phyloP scores from a whole-genome alignment of 2,329 filamentous ascomycete species.

The Boeremia lycopersici region DNA sequence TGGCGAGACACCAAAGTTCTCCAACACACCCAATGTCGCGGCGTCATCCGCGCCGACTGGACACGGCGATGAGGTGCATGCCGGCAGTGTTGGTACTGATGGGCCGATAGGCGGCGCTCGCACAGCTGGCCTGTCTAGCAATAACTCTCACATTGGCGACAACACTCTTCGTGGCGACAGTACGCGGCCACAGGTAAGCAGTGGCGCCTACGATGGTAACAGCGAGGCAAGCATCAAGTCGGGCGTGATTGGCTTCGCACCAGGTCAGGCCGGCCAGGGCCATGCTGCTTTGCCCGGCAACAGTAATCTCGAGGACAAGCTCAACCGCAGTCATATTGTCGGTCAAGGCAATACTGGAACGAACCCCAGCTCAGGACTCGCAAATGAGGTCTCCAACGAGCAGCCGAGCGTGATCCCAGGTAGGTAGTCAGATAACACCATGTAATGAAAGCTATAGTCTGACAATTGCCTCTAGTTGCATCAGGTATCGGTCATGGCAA shows the following conservation, averaged over 20 bases:
- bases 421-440: slow-evolving; percentile 24
- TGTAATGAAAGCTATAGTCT: neutral
- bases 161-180: slow-evolving; percentile 2
- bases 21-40: slow-evolving; percentile 10
- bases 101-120: slow-evolving; percentile 7
- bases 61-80: neutral
- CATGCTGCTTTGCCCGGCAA: slow-evolving; percentile 35
- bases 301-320: slow-evolving; percentile 17
- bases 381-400: neutral
- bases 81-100: slow-evolving; percentile 8
- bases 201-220: slow-evolving; percentile 22
- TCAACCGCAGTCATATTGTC: slow-evolving; percentile 23
- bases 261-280: slow-evolving; percentile 21
- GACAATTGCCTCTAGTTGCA: neutral
- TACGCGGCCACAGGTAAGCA: slow-evolving; percentile 27
- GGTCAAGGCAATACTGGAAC: slow-evolving; percentile 24
- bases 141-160: neutral
- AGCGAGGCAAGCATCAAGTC: slow-evolving; percentile 50
- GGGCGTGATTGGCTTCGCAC: slow-evolving; percentile 46
- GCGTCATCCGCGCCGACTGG: slow-evolving; percentile 8
- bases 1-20: slow-evolving; percentile 12
- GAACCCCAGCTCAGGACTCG: slow-evolving; percentile 13
- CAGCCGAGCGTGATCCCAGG: slow-evolving; percentile 20
- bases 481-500: neutral
- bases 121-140: neutral